Percentiles rank a stretch among this genome's conserved stretches.
These are phyloP conservation scores for Orychophragmus violaceus DNA, from an alignment of 345 rosid genomes.

Conservation along the genomic window DNA sequence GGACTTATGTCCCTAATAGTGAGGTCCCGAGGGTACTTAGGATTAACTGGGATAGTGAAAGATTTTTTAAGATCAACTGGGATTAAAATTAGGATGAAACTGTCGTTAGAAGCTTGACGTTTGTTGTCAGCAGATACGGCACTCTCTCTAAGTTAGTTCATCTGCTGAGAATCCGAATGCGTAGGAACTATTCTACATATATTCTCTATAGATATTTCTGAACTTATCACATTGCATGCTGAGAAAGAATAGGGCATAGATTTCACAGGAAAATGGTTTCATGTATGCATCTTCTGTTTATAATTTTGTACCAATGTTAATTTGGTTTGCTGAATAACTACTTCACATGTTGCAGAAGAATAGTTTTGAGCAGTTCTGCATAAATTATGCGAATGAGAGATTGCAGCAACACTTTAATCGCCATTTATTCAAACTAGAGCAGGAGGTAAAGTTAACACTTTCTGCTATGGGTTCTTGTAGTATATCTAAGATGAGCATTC, in stretches of 20 bases:
- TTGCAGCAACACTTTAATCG: conserved; percentile 98
- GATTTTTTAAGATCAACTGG: not conserved
- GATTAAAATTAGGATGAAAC: not conserved
- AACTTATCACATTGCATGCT: not conserved
- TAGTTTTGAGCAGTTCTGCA: conserved; percentile 98
- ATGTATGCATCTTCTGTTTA: conserved; percentile 8
- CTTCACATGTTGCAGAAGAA: conserved; percentile 61
- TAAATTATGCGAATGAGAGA: conserved; percentile 98
- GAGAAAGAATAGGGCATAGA: not conserved
- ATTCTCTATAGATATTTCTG: not conserved
- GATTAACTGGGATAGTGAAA: not conserved
- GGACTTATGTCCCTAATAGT: too few species aligned
- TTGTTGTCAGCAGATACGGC: not conserved
- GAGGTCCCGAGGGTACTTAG: not conserved
- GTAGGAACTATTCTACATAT: not conserved
- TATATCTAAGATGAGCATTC: not conserved
- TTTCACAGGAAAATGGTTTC: conserved; percentile 2
- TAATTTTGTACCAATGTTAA: not conserved
- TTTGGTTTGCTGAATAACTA: conserved; percentile 4
- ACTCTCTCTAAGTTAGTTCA: not conserved
- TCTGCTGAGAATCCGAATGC: not conserved
- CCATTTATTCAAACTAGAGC: conserved; percentile 93
- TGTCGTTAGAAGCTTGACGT: not conserved
- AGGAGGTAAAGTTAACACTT: conserved; percentile 53
- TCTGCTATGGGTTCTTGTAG: conserved; percentile 11